A percentile compares a stretch with the other conserved stretches of the same genome.
These are phyloP conservation scores for Purpureocillium lavendulum DNA, from an alignment of 2,329 filamentous ascomycete genomes.

Conservation along the genomic window DNA sequence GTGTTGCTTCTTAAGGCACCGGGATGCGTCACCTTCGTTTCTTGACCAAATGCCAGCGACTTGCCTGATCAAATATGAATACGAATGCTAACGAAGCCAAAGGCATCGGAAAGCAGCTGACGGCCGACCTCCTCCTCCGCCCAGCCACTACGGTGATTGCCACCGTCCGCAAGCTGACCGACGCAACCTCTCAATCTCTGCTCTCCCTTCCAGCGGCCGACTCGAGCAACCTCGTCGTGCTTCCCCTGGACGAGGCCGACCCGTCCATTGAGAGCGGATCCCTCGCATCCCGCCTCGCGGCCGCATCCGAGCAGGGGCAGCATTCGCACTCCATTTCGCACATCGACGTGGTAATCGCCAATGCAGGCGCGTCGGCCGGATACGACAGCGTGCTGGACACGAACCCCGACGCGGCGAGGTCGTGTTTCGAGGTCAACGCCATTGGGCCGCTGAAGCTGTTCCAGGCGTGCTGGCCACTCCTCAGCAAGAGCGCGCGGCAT, in stretches of 20 bases:
- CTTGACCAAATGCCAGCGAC: too few species aligned
- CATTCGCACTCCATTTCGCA: constrained; percentile 19
- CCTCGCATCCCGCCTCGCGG: constrained; percentile 1
- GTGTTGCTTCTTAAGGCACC: too few species aligned
- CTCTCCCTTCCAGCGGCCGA: constrained; percentile 22
- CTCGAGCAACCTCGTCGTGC: constrained; percentile 27
- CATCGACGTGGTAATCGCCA: constrained; percentile 45
- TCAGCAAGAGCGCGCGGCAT: constrained; percentile 12
- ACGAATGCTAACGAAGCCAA: too few species aligned
- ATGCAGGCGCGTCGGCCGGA: constrained; percentile 27
- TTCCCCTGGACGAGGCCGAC: constrained; percentile 23
- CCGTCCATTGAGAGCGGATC: constrained; percentile 21
- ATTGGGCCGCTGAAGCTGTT: too few species aligned
- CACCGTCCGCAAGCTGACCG: constrained; percentile 23
- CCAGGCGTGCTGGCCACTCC: constrained; percentile 18
- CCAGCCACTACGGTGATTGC: constrained; percentile 27
- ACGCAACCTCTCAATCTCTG: constrained; percentile 7
- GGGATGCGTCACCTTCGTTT: too few species aligned
- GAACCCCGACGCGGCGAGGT: constrained; percentile 1
- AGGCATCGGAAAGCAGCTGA: constrained; percentile 10
- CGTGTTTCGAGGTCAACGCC: constrained; percentile 13
- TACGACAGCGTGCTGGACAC: constrained; percentile 4
- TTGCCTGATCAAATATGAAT: too few species aligned
- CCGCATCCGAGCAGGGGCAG: too few species aligned
- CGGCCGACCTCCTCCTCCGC: constrained; percentile 7